Percentiles rank a stretch among this genome's conserved stretches.
These are phyloP conservation scores for Cyclotella sp. DNA, from an alignment of 108 stramenopile genomes.

Conservation along the genomic window DNA sequence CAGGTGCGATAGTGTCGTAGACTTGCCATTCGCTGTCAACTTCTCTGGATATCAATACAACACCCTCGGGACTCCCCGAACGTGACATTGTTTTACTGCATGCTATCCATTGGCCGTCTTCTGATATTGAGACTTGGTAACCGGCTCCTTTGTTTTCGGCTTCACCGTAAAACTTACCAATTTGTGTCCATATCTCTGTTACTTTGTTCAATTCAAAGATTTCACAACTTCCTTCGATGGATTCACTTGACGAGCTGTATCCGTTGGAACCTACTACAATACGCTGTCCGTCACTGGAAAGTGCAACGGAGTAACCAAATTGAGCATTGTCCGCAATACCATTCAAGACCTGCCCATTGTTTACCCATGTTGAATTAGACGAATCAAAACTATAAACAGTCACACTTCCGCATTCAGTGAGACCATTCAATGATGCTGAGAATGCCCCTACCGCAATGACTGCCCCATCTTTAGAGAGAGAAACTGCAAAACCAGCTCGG, in stretches of 20 bases:
- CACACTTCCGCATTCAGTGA: slow-evolving; percentile 25
- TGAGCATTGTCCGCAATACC: slow-evolving; percentile 16
- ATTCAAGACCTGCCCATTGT: slow-evolving; percentile 18
- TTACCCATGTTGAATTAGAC: slow-evolving; percentile 3
- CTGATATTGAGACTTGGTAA: slow-evolving; percentile 27
- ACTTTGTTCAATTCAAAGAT: slow-evolving; percentile 25
- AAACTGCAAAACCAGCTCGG: slow-evolving; percentile 32
- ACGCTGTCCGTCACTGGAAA: slow-evolving; percentile 41
- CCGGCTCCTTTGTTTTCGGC: slow-evolving; percentile 33
- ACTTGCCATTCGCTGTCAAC: not conserved
- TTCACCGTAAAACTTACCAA: slow-evolving; percentile 6
- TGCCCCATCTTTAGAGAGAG: slow-evolving; percentile 28
- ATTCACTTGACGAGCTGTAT: not conserved
- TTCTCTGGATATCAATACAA: not conserved
- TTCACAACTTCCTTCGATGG: slow-evolving; percentile 25
- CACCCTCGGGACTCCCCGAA: not conserved
- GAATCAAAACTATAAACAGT: slow-evolving; percentile 14
- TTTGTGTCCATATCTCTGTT: slow-evolving; percentile 22
- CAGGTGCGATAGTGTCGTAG: slow-evolving; percentile 5
- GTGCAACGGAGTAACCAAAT: slow-evolving; percentile 29
- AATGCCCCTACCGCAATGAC: slow-evolving; percentile 32
- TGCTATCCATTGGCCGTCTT: slow-evolving; percentile 20
- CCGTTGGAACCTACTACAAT: slow-evolving; percentile 43
- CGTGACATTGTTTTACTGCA: slow-evolving; percentile 26
- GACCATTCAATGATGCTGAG: slow-evolving; percentile 8